Evolutionary conservation across 75 land plant species (phyloP), one percentile per base, ranked within the genome.

Genomic region (Gnetum montanum): DNA sequence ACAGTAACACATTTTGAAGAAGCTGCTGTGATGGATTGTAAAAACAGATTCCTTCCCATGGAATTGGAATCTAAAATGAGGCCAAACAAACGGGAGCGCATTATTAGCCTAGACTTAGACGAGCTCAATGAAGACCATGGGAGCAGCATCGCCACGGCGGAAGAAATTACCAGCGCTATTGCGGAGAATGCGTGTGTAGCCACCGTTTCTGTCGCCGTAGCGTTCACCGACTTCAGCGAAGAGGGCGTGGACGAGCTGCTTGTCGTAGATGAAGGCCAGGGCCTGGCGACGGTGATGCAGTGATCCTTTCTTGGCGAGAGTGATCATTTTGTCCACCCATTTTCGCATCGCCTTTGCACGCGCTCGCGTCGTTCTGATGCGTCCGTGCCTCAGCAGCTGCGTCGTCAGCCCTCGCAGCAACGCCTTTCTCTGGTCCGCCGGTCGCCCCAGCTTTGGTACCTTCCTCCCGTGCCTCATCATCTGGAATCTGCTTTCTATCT

Each of bases 121-220:
- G n/a, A n/a, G n/a, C n/a, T n/a, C n/a, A n/a, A 94, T 94, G 62
- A 76, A 94, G 0, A 88, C 98, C 98, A 94, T 94, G 28, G 98
- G 98, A 26, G 98, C 98, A 78, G 89, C 90, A 54, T 90, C 98
- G 7, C 98, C 98, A 57, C 85, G 64, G 58, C 91, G 77, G 27
- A 12, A 16, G n/a, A n/a, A n/a, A n/a, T n/a, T n/a, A n/a, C n/a
- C n/a, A 2, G 92, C 83, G 46, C 78, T 69, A 1, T 91, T 81
- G 52, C 91, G 70, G 40, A 83, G 80, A 34, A 94, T 82, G 62
- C 98, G 67, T 1, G 98, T 94, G 61, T 94, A 94, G 1, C 98
- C 98, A 49, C 98, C 98, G 71, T 90, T 74, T n/a, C 98, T 67
- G 15, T 94, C 98, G 10, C 91, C 91, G 53, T 94, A 94, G 56